phyloP scores from a whole-genome alignment of 371 early-diverging fungal genomes.

The Apophysomyces sp. region DNA sequence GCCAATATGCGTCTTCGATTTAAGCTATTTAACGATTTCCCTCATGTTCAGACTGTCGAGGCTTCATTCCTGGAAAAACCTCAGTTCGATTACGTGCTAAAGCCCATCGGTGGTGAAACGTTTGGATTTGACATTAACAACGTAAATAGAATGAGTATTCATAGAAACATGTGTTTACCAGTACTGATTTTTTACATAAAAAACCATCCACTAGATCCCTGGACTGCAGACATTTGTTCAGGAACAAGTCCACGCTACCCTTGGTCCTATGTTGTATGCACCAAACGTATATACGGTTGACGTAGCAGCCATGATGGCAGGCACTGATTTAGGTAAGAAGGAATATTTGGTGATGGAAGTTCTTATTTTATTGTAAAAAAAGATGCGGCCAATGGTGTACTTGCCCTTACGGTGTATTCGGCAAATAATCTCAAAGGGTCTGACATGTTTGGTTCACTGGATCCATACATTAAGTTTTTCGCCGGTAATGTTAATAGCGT shows the following conservation, averaged over 20 bases:
- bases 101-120: conserved; percentile 88
- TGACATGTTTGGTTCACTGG: conserved; percentile 78
- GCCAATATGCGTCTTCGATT: conserved; percentile 76
- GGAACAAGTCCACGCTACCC: conserved; percentile 67
- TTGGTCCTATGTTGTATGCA: conserved; percentile 81
- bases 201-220: conserved; percentile 67
- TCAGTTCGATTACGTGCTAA: conserved; percentile 85
- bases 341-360: background rate
- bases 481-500: conserved; percentile 57
- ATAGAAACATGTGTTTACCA: no score
- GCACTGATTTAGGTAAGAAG: conserved; percentile 25
- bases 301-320: conserved; percentile 75
- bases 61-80: conserved; percentile 86
- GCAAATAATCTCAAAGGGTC: conserved; percentile 76
- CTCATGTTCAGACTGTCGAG: conserved; percentile 84
- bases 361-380: background rate
- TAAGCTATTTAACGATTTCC: conserved; percentile 79
- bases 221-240: conserved; percentile 74
- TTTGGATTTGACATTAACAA: conserved; percentile 77
- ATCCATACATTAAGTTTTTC: conserved; percentile 74
- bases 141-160: no score
- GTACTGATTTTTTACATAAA: background rate
- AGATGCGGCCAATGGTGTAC: conserved; percentile 73
- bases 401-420: conserved; percentile 71
- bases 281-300: conserved; percentile 83